phyloP scores from a whole-genome alignment of 768 basidiomycete genomes.

The Paxillus rubicundulus region DNA sequence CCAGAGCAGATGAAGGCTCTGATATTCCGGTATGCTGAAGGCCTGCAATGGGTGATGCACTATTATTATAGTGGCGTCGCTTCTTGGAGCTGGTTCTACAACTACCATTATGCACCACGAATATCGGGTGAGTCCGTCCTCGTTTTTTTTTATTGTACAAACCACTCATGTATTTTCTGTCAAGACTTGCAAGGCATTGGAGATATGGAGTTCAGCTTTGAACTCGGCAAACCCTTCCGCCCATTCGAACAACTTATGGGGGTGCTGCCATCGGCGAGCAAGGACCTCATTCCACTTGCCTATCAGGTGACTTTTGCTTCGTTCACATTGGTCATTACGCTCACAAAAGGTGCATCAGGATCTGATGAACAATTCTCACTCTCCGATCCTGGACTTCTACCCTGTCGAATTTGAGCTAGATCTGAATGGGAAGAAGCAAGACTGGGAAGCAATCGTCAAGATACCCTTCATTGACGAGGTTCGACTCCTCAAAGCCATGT shows the following conservation, averaged over 20 bases:
- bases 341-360: slow-evolving; percentile 49
- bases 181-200: slow-evolving; percentile 62
- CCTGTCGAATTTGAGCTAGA: slow-evolving; percentile 89
- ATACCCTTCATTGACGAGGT: slow-evolving; percentile 94
- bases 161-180: slow-evolving; percentile 2
- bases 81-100: slow-evolving; percentile 98
- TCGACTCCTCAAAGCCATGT: slow-evolving; percentile 80
- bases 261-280: slow-evolving; percentile 88
- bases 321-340: neutral
- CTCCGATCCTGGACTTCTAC: slow-evolving; percentile 93
- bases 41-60: slow-evolving; percentile 98
- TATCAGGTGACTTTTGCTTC: slow-evolving; percentile 57
- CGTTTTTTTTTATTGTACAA: neutral
- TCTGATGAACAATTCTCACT: slow-evolving; percentile 81
- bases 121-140: slow-evolving; percentile 70
- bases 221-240: slow-evolving; percentile 83
- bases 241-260: slow-evolving; percentile 99
- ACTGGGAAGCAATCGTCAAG: slow-evolving; percentile 99
- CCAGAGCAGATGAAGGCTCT: slow-evolving; percentile 67
- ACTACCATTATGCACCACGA: slow-evolving; percentile 96
- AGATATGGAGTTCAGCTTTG: slow-evolving; percentile 81
- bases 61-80: slow-evolving; percentile 98
- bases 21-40: slow-evolving; percentile 82
- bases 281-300: slow-evolving; percentile 81
- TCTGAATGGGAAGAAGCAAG: slow-evolving; percentile 96